Conservation (phyloP, 2,329 filamentous ascomycete species). For the Penicillium sp. region DNA sequence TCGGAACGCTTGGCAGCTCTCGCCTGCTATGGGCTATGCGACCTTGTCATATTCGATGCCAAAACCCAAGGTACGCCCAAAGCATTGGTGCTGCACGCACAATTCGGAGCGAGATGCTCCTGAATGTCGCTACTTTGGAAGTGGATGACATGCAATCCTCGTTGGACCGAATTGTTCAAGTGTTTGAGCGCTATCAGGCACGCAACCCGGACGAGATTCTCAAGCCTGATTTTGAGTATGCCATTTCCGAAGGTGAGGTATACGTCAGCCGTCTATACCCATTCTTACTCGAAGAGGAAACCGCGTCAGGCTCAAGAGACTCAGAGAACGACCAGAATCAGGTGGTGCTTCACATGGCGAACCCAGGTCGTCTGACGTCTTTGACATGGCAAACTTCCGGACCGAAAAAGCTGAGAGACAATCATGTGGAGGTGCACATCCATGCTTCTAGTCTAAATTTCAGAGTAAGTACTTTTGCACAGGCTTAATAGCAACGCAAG, state of each 20-base stretch:
- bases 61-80: conserved; percentile 38
- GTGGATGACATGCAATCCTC: conserved; percentile 20
- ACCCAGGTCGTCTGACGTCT: conserved; percentile 29
- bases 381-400: conserved; percentile 29
- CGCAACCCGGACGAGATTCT: conserved; percentile 14
- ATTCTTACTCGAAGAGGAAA: conserved; percentile 4
- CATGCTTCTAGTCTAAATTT: conserved; percentile 36
- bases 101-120: conserved; percentile 35
- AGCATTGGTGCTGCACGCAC: conserved; percentile 38
- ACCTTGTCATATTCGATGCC: conserved; percentile 29
- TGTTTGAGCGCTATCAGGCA: conserved; percentile 21
- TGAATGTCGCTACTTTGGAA: conserved; percentile 37
- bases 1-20: conserved; percentile 1
- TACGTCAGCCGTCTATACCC: conserved; percentile 22
- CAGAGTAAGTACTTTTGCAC: conserved; percentile 17
- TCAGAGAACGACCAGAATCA: not conserved
- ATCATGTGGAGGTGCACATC: conserved; percentile 34
- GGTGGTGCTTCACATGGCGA: conserved; percentile 23
- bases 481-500: too few species aligned
- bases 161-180: conserved; percentile 17
- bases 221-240: conserved; percentile 32
- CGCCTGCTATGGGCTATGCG: conserved; percentile 41
- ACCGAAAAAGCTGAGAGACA: conserved; percentile 14
- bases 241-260: conserved; percentile 19
- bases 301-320: too few species aligned